Conservation (phyloP, 75 land plant genomes). For the Picea sitchensis region DNA sequence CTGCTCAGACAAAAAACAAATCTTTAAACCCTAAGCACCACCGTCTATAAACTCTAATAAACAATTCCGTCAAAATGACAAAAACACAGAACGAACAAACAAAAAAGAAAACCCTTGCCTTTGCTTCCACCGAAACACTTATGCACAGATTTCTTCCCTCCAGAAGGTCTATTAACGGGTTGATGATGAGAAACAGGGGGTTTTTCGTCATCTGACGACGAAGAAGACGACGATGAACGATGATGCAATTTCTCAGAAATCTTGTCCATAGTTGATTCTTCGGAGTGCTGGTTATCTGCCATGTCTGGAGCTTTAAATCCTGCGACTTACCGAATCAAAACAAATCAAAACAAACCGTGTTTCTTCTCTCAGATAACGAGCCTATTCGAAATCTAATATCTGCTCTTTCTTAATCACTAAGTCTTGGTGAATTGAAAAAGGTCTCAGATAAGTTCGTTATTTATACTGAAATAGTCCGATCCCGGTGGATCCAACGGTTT, state of each 20-base stretch:
- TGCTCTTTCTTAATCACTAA: no score
- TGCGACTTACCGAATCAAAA: no score
- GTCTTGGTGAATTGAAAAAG: no score
- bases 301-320: no score
- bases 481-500: no score
- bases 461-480: no score
- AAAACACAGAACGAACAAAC: not conserved
- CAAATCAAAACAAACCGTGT: no score
- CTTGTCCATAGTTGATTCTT: not conserved
- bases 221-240: slow-evolving; percentile 3
- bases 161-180: slow-evolving; percentile 37
- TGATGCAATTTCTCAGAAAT: slow-evolving; percentile 9
- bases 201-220: slow-evolving; percentile 18
- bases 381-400: no score
- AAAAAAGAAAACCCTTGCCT: slow-evolving; percentile 14
- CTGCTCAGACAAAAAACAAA: slow-evolving; percentile 24
- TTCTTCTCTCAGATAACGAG: no score
- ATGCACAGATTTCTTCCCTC: slow-evolving; percentile 57
- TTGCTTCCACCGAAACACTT: slow-evolving; percentile 68
- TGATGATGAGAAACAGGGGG: not conserved
- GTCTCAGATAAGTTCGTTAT: no score
- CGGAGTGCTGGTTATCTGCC: no score
- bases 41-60: not conserved
- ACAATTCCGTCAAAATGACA: not conserved
- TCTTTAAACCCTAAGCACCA: not conserved